Conservation (phyloP, 2,329 filamentous ascomycete species). For the Arthrobotrys sinensis region DNA sequence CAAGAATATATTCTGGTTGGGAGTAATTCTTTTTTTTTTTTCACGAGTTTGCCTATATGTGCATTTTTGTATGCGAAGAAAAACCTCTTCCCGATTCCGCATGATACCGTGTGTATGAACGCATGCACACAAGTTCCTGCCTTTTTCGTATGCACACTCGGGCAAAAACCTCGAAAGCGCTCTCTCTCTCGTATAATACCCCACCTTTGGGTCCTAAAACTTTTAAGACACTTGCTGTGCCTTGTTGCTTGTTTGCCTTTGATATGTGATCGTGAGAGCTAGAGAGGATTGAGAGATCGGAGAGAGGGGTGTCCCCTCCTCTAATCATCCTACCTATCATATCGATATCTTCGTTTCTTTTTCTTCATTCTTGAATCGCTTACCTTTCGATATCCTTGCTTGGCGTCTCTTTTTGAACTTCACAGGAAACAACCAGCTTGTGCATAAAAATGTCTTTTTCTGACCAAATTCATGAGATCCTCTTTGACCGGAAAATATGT, state of each 20-base stretch:
- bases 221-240: conserved; percentile 9
- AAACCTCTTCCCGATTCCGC: conserved; percentile 16
- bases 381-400: conserved; percentile 18
- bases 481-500: not conserved
- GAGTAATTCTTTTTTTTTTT: not conserved
- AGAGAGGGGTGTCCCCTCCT: not conserved
- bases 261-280: not conserved
- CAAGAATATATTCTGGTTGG: conserved; percentile 13
- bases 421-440: not conserved
- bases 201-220: conserved; percentile 1
- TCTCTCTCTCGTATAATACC: conserved; percentile 1
- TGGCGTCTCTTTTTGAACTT: conserved; percentile 7
- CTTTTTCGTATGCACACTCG: conserved; percentile 1
- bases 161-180: not conserved
- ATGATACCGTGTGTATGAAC: not conserved
- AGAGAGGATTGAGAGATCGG: not conserved
- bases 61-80: conserved; percentile 6
- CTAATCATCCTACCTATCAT: conserved; percentile 21
- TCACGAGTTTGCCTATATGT: conserved; percentile 21
- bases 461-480: too few species aligned
- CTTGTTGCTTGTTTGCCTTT: conserved; percentile 11
- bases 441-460: too few species aligned
- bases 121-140: conserved; percentile 5
- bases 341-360: conserved; percentile 34
- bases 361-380: conserved; percentile 30